Conservation (phyloP, 495 filamentous ascomycete genomes). For the Rhizodiscina lignyota region DNA sequence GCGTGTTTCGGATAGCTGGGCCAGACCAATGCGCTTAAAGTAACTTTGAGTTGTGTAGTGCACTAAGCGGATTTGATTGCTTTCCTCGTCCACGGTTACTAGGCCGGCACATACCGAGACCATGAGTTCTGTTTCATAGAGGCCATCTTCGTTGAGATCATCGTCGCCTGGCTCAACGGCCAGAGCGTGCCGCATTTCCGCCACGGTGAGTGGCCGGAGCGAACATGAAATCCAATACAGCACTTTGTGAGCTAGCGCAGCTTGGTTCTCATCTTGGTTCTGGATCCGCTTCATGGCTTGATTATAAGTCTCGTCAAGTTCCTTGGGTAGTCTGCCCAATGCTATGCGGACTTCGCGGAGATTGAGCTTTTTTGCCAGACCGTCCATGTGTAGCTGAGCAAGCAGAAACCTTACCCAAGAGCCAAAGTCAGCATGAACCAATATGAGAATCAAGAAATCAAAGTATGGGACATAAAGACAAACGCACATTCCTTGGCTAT, state of each 20-base stretch:
- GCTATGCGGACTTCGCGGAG: slow-evolving; percentile 17
- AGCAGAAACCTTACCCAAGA: slow-evolving; percentile 46
- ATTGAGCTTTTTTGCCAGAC: slow-evolving; percentile 22
- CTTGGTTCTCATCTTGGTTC: slow-evolving; percentile 15
- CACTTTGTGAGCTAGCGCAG: slow-evolving; percentile 17
- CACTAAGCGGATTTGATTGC: slow-evolving; percentile 29
- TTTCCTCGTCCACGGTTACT: slow-evolving; percentile 1
- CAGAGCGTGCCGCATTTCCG: slow-evolving; percentile 32
- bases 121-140: not conserved
- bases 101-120: slow-evolving; percentile 3
- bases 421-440: too few relatives aligned
- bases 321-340: slow-evolving; percentile 7
- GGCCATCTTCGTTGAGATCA: not conserved
- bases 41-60: slow-evolving; percentile 41
- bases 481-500: too few relatives aligned
- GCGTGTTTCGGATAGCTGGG: slow-evolving; percentile 23
- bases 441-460: too few relatives aligned
- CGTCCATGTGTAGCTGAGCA: slow-evolving; percentile 30
- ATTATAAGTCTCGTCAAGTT: slow-evolving; percentile 22
- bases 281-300: slow-evolving; percentile 28
- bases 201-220: slow-evolving; percentile 19
- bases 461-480: too few relatives aligned
- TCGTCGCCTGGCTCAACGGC: slow-evolving; percentile 18
- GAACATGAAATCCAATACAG: slow-evolving; percentile 29
- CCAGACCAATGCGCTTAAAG: slow-evolving; percentile 22